phyloP scores from a whole-genome alignment of 106 monocot genomes.

The Vanilla planifolia region DNA sequence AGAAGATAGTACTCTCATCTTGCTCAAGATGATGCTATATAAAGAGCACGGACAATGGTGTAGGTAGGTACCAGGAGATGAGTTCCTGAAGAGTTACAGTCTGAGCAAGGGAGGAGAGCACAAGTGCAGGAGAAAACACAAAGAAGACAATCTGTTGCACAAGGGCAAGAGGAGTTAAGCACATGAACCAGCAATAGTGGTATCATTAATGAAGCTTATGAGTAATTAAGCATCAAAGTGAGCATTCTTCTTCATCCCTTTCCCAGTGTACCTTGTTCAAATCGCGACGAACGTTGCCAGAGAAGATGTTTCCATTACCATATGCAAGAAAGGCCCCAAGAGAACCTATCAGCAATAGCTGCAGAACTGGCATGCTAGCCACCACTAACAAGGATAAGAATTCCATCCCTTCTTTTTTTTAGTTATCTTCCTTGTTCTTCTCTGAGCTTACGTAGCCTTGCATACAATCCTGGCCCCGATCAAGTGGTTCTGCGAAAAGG shows the following conservation, averaged over 20 bases:
- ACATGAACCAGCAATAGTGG: too few species aligned
- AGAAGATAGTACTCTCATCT: neutral
- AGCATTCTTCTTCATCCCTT: neutral
- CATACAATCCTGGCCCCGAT: neutral
- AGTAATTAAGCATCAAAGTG: neutral
- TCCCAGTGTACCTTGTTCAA: constrained; percentile 1
- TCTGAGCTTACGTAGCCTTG: neutral
- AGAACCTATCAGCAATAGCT: constrained; percentile 61
- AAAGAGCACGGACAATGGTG: neutral
- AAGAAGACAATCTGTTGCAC: constrained; percentile 28
- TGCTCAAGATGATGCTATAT: neutral
- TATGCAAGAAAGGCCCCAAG: constrained; percentile 64
- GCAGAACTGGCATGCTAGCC: constrained; percentile 63
- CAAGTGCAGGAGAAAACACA: constrained; percentile 39
- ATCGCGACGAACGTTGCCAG: constrained; percentile 23
- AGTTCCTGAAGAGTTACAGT: constrained; percentile 43
- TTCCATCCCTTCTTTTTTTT: constrained; percentile 26
- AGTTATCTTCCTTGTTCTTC: neutral
- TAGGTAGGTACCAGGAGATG: constrained; percentile 35
- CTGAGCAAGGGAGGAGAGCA: constrained; percentile 32
- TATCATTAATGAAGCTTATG: too few species aligned
- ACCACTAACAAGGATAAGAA: constrained; percentile 49
- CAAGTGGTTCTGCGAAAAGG: neutral
- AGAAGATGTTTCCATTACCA: constrained; percentile 27
- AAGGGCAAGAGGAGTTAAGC: neutral